Evolutionary conservation across 768 basidiomycete species (phyloP), one percentile per base, ranked within the genome.

Genomic region (Mrakia frigida): DNA sequence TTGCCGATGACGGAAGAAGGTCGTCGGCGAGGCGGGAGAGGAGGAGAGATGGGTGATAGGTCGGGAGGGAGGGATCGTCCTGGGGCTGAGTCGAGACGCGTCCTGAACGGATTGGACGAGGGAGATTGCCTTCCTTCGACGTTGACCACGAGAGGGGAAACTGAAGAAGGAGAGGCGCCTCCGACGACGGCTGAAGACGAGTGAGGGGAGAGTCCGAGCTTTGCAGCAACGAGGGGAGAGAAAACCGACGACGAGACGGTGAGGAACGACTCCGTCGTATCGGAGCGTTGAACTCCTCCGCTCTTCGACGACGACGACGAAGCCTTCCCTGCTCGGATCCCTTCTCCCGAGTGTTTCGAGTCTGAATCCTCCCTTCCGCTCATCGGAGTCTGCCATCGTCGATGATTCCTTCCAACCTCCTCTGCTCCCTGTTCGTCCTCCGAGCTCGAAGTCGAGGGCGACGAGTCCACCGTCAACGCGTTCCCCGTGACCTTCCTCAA

Each of bases 61-160:
- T 70, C 69, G 28, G 43, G 28, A 23, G 46, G 69, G 43, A 46
- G 16, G 46, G 28, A 28, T 25, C 18, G 35, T 6, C 70, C 16
- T 3, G 70, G 21, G 23, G 63, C 63, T 37, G 70, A 72, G 50
- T 46, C 70, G 53, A 72, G 70, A 16, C 70, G 70, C n/a, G 70
- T 56, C 16, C 70, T 28, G 35, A 72, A 72, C 2, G 70, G 70
- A 23, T 72, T 72, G 21, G 70, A 72, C 16, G 70, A 72, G 21
- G 50, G 43, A 25, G 69, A 68, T 2, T 28, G 33, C 1, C 3
- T 16, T n/a, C 56, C 56, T 25, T 39, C 65, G 37, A 68, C 65
- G 39, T 68, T 37, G 65, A 68, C n/a, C 14, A 43, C n/a, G 43
- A 70, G 69, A 41, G 69, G 69, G 14, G 69, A 23, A 9, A 16